A percentile compares a stretch with the other conserved stretches of the same genome.
These are phyloP conservation scores for Boletus tylopilopsis DNA, from an alignment of 768 basidiomycete species.

Conservation along the genomic window DNA sequence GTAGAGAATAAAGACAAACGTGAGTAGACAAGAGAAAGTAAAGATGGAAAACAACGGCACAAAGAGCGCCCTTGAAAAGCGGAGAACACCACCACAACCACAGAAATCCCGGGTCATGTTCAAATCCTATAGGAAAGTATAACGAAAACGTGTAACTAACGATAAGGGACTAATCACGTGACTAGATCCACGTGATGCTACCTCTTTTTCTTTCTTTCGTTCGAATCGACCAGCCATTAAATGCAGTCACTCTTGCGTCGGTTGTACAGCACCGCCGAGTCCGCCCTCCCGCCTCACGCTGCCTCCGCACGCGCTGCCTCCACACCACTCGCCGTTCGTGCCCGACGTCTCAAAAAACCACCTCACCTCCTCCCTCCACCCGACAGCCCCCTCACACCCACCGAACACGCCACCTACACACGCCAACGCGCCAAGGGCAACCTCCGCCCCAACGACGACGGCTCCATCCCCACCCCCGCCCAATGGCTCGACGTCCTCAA, in stretches of 20 bases:
- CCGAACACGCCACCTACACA: constrained; percentile 58
- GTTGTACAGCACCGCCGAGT: constrained; percentile 44
- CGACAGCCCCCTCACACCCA: constrained; percentile 58
- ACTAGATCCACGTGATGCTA: background rate
- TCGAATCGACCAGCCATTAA: too few relatives aligned
- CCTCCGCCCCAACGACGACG: constrained; percentile 35
- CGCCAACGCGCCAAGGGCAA: constrained; percentile 54
- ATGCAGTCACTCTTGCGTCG: constrained; percentile 38
- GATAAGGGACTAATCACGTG: too few relatives aligned
- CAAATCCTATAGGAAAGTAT: too few relatives aligned
- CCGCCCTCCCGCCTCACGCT: constrained; percentile 48
- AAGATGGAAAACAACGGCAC: constrained; percentile 58
- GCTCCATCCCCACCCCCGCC: constrained; percentile 41
- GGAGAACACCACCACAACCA: constrained; percentile 40
- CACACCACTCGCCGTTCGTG: constrained; percentile 68
- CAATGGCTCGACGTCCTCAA: constrained; percentile 60
- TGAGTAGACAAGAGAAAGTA: constrained; percentile 68
- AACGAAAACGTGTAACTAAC: background rate
- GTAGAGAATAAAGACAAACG: constrained; percentile 76
- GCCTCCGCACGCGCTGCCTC: constrained; percentile 60
- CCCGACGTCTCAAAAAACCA: constrained; percentile 55
- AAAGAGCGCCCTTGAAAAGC: constrained; percentile 51
- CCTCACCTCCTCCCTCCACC: constrained; percentile 34
- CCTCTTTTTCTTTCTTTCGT: background rate
- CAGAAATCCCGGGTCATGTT: background rate